Evolutionary conservation across 495 filamentous ascomycete genomes (phyloP).

Genomic region (Aspergillus saccharolyticus): DNA sequence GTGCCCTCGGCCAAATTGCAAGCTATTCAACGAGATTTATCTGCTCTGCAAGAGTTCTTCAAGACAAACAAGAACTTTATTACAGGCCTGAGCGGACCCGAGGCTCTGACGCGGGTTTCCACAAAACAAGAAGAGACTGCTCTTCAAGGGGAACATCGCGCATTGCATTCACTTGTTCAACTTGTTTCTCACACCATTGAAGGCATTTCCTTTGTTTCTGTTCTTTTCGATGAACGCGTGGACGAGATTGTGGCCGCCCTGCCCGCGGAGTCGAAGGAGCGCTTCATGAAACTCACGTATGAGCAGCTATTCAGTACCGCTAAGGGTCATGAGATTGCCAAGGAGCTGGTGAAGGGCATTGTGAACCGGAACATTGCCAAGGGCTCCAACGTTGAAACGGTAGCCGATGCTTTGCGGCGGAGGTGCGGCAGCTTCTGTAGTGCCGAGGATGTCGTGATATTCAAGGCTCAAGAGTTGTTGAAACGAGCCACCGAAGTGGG

Average conservation of each 20-base stretch:
- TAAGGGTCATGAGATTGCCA: slow-evolving; percentile 84
- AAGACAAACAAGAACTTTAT: slow-evolving; percentile 82
- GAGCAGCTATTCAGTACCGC: slow-evolving; percentile 75
- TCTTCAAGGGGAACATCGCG: slow-evolving; percentile 88
- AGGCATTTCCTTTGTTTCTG: slow-evolving; percentile 89
- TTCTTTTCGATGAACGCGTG: slow-evolving; percentile 87
- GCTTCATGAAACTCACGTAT: slow-evolving; percentile 72
- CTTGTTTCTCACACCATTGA: slow-evolving; percentile 84
- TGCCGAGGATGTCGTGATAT: slow-evolving; percentile 91
- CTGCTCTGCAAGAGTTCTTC: slow-evolving; percentile 74
- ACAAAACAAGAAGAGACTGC: slow-evolving; percentile 86
- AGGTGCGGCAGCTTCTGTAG: slow-evolving; percentile 96
- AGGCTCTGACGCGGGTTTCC: slow-evolving; percentile 62
- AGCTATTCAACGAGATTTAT: slow-evolving; percentile 72
- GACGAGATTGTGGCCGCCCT: slow-evolving; percentile 82
- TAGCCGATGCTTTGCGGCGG: slow-evolving; percentile 84
- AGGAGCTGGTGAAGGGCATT: slow-evolving; percentile 94
- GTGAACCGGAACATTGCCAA: slow-evolving; percentile 95
- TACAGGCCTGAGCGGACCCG: slow-evolving; percentile 82
- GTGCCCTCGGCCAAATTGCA: slow-evolving; percentile 61
- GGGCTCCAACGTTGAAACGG: slow-evolving; percentile 93
- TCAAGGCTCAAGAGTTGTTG: slow-evolving; percentile 93
- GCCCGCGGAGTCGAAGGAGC: slow-evolving; percentile 59
- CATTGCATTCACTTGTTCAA: slow-evolving; percentile 75
- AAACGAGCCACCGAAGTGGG: slow-evolving; percentile 78